phyloP scores from a whole-genome alignment of 257 asterid species.

The Solanum paucissectum region DNA sequence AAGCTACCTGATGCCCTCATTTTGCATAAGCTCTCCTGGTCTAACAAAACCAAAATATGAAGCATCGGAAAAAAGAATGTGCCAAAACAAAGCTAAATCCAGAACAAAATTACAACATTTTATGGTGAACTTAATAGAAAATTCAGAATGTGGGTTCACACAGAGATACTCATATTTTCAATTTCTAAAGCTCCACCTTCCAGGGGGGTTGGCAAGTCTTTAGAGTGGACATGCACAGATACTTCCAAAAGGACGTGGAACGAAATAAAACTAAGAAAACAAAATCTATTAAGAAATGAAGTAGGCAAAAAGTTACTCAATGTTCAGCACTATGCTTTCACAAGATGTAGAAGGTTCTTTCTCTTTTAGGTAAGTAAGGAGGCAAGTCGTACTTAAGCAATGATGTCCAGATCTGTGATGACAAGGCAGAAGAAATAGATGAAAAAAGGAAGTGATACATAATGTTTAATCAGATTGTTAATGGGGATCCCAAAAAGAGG shows the following conservation, averaged over 20 bases:
- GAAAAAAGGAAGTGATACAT: neutral
- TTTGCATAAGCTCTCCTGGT: neutral
- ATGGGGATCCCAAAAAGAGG: neutral
- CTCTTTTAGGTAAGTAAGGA: neutral
- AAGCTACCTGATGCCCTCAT: neutral
- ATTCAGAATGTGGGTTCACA: neutral
- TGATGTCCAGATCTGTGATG: neutral
- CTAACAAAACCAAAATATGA: neutral
- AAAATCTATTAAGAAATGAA: neutral
- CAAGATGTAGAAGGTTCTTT: neutral
- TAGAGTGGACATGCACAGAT: neutral
- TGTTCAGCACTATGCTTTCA: neutral
- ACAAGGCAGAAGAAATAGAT: neutral
- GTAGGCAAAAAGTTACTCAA: neutral
- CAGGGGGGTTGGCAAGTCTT: neutral
- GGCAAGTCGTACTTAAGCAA: neutral
- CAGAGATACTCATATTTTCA: neutral
- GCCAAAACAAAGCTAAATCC: neutral
- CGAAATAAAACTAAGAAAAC: neutral
- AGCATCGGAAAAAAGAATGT: neutral
- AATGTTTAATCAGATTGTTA: neutral
- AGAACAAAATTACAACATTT: neutral
- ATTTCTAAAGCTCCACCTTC: neutral
- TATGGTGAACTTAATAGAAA: neutral
- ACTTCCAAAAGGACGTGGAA: neutral